phyloP scores from a whole-genome alignment of 306 rosid species.

The Sicyos edulis region DNA sequence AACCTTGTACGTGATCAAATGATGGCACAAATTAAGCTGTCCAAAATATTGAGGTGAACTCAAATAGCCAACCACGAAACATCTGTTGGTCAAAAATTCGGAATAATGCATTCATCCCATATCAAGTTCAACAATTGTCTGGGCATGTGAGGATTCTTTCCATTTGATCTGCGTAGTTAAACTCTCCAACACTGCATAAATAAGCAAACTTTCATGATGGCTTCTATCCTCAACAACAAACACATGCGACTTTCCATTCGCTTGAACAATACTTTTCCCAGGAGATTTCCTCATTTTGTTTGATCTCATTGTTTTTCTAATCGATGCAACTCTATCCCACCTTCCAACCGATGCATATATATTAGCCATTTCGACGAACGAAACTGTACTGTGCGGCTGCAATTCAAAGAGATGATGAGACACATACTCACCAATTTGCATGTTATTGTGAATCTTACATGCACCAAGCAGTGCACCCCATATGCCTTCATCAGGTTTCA shows the following conservation, averaged over 20 bases:
- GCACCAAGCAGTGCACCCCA: slow-evolving; percentile 63
- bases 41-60: no score
- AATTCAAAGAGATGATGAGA: slow-evolving; percentile 36
- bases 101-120: not conserved
- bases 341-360: slow-evolving; percentile 54
- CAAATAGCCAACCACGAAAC: no score
- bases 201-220: slow-evolving; percentile 41
- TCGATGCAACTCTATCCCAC: slow-evolving; percentile 59
- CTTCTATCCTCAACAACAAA: slow-evolving; percentile 54
- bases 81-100: no score
- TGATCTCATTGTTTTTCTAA: slow-evolving; percentile 47
- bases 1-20: no score
- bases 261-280: slow-evolving; percentile 56
- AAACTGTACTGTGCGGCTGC: slow-evolving; percentile 44
- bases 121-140: not conserved
- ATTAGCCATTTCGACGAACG: slow-evolving; percentile 61
- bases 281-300: slow-evolving; percentile 48
- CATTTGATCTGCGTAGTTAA: slow-evolving; percentile 37
- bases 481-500: slow-evolving; percentile 52
- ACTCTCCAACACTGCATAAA: slow-evolving; percentile 38
- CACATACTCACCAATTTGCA: slow-evolving; percentile 41
- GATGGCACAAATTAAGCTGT: not conserved
- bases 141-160: slow-evolving; percentile 18
- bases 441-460: slow-evolving; percentile 51
- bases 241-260: slow-evolving; percentile 35